A percentile compares a stretch with the other conserved stretches of the same genome.
Evolutionary conservation across 768 basidiomycete species (phyloP).

Genomic region (Phanerochaete carnosa): DNA sequence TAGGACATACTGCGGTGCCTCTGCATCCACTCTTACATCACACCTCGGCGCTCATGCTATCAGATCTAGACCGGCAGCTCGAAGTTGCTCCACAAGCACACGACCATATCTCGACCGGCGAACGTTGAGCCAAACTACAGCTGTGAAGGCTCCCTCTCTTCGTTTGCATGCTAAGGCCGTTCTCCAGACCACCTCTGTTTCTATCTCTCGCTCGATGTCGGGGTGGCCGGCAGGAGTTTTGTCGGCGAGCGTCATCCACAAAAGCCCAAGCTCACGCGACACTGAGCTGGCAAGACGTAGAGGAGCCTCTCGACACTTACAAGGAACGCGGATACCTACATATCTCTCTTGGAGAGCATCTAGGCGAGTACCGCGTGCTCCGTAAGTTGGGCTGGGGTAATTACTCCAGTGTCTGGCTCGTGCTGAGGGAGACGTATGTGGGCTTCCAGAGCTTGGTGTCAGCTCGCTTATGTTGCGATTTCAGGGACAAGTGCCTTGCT

Average conservation of each 20-base stretch:
- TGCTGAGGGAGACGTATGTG: constrained; percentile 21
- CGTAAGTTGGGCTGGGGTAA: constrained; percentile 54
- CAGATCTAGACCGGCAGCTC: not conserved
- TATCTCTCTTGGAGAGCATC: constrained; percentile 40
- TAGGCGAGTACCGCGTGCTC: constrained; percentile 47
- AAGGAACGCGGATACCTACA: constrained; percentile 28
- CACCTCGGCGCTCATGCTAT: not conserved
- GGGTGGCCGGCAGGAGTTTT: not conserved
- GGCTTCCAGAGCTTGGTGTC: not conserved
- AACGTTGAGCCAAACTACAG: not conserved
- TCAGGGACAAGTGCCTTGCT: not conserved
- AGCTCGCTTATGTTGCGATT: not conserved
- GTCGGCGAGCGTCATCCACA: not conserved
- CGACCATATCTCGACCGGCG: not conserved
- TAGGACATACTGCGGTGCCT: no score
- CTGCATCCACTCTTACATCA: no score
- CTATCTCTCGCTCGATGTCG: not conserved
- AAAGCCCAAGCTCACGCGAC: not conserved
- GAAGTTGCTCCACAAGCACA: not conserved
- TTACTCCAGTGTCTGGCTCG: constrained; percentile 47
- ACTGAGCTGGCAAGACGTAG: not conserved
- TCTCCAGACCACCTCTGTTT: not conserved
- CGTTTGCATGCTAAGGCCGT: not conserved
- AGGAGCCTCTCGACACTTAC: constrained; percentile 1
- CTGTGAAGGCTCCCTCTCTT: not conserved